Evolutionary conservation across 257 asterid genomes (phyloP).

Genomic region (Euphrasia confusa): DNA sequence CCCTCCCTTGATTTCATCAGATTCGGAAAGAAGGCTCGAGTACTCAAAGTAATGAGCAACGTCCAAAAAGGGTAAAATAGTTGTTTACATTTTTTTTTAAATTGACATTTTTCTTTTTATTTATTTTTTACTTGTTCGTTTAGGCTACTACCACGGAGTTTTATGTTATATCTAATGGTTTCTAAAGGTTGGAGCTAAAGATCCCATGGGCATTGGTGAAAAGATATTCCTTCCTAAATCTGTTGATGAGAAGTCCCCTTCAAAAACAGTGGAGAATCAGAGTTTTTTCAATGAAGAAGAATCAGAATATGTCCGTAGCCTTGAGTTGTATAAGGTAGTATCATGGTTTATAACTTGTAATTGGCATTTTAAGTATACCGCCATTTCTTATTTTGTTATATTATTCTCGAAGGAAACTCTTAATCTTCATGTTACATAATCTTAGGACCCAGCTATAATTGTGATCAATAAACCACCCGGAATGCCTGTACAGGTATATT

Average conservation of each 20-base stretch:
- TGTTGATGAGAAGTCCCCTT: slow-evolving; percentile 43
- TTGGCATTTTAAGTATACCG: slow-evolving; percentile 6
- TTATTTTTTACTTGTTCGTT: slow-evolving; percentile 4
- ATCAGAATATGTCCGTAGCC: slow-evolving; percentile 49
- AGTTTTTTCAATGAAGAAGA: slow-evolving; percentile 42
- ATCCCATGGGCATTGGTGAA: slow-evolving; percentile 61
- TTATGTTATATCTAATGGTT: slow-evolving; percentile 19
- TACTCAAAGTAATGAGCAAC: slow-evolving; percentile 33
- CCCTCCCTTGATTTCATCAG: slow-evolving; percentile 35
- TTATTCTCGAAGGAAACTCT: slow-evolving; percentile 10
- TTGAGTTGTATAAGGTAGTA: slow-evolving; percentile 61
- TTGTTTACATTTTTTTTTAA: background rate
- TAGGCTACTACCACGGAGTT: background rate
- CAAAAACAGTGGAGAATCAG: slow-evolving; percentile 30
- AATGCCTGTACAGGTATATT: slow-evolving; percentile 88
- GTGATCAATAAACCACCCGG: slow-evolving; percentile 89
- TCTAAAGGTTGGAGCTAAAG: slow-evolving; percentile 74
- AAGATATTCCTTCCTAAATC: slow-evolving; percentile 67
- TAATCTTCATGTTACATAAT: slow-evolving; percentile 18
- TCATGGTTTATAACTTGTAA: slow-evolving; percentile 8
- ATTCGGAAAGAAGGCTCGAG: slow-evolving; percentile 51
- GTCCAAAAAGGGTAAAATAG: slow-evolving; percentile 53
- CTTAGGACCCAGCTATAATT: slow-evolving; percentile 69
- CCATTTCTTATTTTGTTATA: slow-evolving; percentile 9
- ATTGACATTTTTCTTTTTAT: slow-evolving; percentile 13